Evolutionary conservation across 305 asterid genomes (phyloP), one percentile per base, ranked within the genome.

Genomic region (Solanum hybrid): DNA sequence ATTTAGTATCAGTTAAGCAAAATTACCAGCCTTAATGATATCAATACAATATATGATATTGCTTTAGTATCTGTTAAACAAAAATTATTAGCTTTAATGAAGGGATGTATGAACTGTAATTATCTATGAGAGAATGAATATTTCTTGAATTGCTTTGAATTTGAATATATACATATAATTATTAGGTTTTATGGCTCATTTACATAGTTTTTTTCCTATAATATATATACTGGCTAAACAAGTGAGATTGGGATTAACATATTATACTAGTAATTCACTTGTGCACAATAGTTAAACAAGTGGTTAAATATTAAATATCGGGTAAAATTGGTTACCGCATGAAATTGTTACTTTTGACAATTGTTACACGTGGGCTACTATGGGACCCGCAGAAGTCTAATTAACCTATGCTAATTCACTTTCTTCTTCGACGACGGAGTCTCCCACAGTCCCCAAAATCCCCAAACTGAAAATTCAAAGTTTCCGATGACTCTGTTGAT

Each of bases 401-500:
- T 41, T 20, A 29, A 15, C 39, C 36, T 83, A 8, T 45, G 75
- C 75, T 31, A 17, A 29, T 83, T 45, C 29, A 24, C 75, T 29
- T 83, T 45, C 87, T 45, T 12, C 41, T 85, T 31, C n/a, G 77
- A 29, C 88, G 39, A 45, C 88, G 75, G 73, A 83, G 73, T 83
- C 73, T 45, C 37, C 75, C 73, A n/a, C 37, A 82, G 87, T 82
- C 20, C 72, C 73, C 73, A 10, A 83, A 84, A 29, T 84, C 88
- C 88, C 88, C 31, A 84, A 84, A 82, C 68, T 29, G 73, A 83
- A 83, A 41, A 45, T 84, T 51, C 41, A 5, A 84, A 85, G 88
- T 85, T 85, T 3, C 45, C 41, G 22, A 85, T 85, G 77, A 57
- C 88, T 57, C 9, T 57, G 13, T 31, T 85, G 22, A 22, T 57